These are phyloP conservation scores for Penicillium concentricum DNA, from an alignment of 2,329 filamentous ascomycete genomes.

Conservation along the genomic window DNA sequence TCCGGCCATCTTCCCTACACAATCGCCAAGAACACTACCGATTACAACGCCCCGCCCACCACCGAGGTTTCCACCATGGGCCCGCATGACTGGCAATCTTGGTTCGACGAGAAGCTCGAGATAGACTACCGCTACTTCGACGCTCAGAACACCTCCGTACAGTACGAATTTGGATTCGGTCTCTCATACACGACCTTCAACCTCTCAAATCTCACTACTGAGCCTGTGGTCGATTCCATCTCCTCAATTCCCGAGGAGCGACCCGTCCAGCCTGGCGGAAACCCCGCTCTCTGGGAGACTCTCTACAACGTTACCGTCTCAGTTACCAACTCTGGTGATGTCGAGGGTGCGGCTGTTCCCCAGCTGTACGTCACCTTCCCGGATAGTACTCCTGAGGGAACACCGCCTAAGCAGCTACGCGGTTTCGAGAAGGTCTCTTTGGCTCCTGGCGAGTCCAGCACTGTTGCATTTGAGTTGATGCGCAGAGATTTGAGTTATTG, in stretches of 20 bases:
- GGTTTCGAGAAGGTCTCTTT: constrained; percentile 60
- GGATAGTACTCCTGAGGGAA: constrained; percentile 15
- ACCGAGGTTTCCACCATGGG: constrained; percentile 14
- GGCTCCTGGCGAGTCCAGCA: constrained; percentile 36
- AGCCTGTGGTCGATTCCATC: background rate
- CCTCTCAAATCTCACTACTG: constrained; percentile 63
- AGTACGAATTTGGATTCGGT: constrained; percentile 51
- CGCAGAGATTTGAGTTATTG: constrained; percentile 65
- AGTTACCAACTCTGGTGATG: constrained; percentile 69
- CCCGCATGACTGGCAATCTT: constrained; percentile 16
- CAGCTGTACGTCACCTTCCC: constrained; percentile 49
- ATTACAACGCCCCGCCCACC: constrained; percentile 56
- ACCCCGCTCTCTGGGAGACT: constrained; percentile 23
- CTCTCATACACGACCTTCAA: constrained; percentile 69
- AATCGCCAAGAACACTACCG: constrained; percentile 65
- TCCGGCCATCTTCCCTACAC: constrained; percentile 78
- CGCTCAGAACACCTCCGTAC: constrained; percentile 16
- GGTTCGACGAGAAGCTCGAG: constrained; percentile 19
- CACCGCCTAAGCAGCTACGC: constrained; percentile 55
- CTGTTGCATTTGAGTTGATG: constrained; percentile 54
- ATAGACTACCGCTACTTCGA: constrained; percentile 27
- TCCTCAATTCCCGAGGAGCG: constrained; percentile 9
- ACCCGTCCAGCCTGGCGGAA: constrained; percentile 50
- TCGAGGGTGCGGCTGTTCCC: constrained; percentile 69
- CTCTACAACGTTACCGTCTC: constrained; percentile 51